phyloP scores from a whole-genome alignment of 2,329 filamentous ascomycete genomes.

The Cladosporium sp. region DNA sequence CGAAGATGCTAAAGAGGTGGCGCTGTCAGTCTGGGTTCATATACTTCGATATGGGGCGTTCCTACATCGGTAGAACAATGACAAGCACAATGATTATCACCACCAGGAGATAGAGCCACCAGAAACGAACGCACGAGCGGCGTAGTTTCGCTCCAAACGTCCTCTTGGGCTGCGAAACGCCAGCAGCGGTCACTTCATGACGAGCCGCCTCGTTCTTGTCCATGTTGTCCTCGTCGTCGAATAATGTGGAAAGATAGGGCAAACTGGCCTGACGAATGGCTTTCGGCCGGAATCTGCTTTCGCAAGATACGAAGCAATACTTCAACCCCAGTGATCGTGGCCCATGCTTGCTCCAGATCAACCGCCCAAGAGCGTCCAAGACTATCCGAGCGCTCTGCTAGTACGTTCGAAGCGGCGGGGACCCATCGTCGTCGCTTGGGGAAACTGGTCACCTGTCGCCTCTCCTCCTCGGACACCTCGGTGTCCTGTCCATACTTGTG shows the following conservation, averaged over 20 bases:
- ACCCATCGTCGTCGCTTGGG: background rate
- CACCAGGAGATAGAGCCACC: slow-evolving; percentile 58
- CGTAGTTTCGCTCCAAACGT: background rate
- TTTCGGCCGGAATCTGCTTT: background rate
- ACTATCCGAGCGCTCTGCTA: background rate
- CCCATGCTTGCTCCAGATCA: background rate
- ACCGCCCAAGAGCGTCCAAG: background rate
- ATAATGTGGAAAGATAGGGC: background rate
- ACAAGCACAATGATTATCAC: slow-evolving; percentile 50
- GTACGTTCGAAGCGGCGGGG: background rate
- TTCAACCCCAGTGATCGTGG: background rate
- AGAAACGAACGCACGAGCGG: slow-evolving; percentile 38
- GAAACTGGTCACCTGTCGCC: background rate
- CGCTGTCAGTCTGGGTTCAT: background rate
- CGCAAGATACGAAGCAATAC: background rate
- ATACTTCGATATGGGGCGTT: background rate
- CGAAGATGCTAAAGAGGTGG: slow-evolving; percentile 40
- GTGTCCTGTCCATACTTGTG: background rate
- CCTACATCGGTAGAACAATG: slow-evolving; percentile 51
- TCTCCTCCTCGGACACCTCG: background rate
- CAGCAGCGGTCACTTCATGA: background rate
- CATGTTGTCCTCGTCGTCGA: background rate
- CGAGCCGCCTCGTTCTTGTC: background rate
- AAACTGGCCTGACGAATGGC: background rate
- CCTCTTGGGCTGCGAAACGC: background rate